phyloP scores from a whole-genome alignment of 495 filamentous ascomycete species.

The Hypoxylon cercidicola region DNA sequence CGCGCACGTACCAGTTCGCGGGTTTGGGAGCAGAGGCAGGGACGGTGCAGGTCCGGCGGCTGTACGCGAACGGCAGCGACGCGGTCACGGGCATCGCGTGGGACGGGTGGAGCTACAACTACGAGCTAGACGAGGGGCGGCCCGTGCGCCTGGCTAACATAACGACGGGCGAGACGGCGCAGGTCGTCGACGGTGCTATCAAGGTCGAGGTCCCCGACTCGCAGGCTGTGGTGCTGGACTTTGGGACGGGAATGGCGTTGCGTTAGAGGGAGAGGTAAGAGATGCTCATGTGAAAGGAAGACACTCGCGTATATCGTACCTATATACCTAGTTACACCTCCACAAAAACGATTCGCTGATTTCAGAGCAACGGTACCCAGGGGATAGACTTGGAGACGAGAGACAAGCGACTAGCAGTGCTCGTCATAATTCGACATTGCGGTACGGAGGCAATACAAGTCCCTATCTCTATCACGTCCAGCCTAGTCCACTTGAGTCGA shows the following conservation, averaged over 20 bases:
- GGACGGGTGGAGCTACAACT: constrained; percentile 72
- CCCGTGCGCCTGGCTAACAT: constrained; percentile 67
- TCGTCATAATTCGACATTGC: no score
- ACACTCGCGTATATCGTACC: no score
- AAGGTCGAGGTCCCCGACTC: constrained; percentile 61
- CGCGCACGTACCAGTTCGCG: constrained; percentile 57
- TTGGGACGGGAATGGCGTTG: constrained; percentile 39
- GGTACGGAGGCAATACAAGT: no score
- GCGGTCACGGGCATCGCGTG: constrained; percentile 69
- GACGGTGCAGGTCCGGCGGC: constrained; percentile 54
- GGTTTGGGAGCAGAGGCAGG: not conserved
- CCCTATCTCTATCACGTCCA: no score
- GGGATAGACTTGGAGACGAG: no score
- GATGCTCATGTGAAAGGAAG: no score
- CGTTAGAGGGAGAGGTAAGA: no score
- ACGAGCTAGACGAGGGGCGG: constrained; percentile 64
- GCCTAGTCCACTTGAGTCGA: no score
- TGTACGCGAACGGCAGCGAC: constrained; percentile 72
- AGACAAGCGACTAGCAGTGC: no score
- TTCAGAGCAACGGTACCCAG: no score
- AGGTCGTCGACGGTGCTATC: constrained; percentile 56
- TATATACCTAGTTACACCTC: no score
- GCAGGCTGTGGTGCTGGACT: constrained; percentile 62
- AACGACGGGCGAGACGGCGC: constrained; percentile 63
- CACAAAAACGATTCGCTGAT: no score